Conservation (phyloP, 345 rosid species). For the Euphorbia tirucalli region DNA sequence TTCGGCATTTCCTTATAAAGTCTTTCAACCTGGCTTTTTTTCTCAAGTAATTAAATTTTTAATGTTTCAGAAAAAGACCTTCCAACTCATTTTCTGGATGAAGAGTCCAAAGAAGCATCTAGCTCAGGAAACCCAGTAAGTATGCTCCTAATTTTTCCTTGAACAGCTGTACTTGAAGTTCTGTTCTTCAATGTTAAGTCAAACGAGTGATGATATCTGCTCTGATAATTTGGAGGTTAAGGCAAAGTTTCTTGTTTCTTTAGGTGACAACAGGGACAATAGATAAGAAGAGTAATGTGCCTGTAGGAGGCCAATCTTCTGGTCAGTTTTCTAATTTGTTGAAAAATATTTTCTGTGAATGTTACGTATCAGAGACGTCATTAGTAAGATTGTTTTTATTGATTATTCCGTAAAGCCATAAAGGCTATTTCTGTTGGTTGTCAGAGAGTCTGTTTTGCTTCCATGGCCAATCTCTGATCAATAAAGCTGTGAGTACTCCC, state of each 20-base stretch:
- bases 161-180: no score
- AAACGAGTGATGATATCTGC: not conserved
- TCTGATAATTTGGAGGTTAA: not conserved
- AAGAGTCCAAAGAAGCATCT: slow-evolving; percentile 77
- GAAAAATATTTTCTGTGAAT: not conserved
- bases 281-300: slow-evolving; percentile 39
- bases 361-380: no score
- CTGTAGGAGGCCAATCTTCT: slow-evolving; percentile 49
- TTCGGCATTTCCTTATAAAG: no score
- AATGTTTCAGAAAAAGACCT: slow-evolving; percentile 76
- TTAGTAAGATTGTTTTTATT: no score
- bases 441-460: no score
- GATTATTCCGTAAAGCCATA: no score
- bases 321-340: slow-evolving; percentile 40
- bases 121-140: slow-evolving; percentile 78
- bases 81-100: slow-evolving; percentile 80
- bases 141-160: slow-evolving; percentile 1
- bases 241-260: slow-evolving; percentile 17
- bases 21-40: slow-evolving; percentile 5
- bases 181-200: not conserved
- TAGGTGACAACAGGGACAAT: slow-evolving; percentile 46
- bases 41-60: not conserved
- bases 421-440: no score
- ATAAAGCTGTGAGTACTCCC: no score
- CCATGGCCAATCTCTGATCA: no score